Evolutionary conservation across 345 rosid species (phyloP).

Genomic region (Gossypium raimondii): DNA sequence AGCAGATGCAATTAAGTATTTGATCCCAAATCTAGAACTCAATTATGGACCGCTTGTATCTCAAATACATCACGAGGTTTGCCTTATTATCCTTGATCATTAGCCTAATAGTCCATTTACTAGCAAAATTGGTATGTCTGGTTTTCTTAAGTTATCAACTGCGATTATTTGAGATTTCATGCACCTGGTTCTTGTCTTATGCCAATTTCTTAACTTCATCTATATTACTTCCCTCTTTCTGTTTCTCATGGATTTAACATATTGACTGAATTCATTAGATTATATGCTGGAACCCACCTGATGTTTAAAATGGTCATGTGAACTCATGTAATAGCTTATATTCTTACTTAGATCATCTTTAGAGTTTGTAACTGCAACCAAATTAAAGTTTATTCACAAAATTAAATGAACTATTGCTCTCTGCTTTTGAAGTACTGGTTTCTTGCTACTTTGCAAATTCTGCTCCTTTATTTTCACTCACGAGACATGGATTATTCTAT

Average conservation of each 20-base stretch:
- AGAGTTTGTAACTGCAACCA: not conserved
- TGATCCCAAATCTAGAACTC: constrained; percentile 95
- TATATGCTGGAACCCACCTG: not conserved
- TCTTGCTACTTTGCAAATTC: not conserved
- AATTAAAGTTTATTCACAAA: constrained; percentile 1
- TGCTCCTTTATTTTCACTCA: not conserved
- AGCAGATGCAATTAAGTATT: constrained; percentile 87
- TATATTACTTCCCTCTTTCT: not conserved
- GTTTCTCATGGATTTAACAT: not conserved
- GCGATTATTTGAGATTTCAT: not conserved
- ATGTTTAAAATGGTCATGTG: not conserved
- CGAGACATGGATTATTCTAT: not conserved
- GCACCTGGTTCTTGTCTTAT: not conserved
- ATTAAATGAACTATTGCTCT: not conserved
- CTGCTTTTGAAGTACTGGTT: not conserved
- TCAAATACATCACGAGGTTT: constrained; percentile 84
- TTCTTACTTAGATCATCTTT: not conserved
- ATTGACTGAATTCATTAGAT: not conserved
- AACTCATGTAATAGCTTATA: not conserved
- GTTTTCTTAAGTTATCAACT: not conserved
- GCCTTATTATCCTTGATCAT: constrained; percentile 15
- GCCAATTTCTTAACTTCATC: not conserved
- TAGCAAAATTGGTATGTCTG: not conserved
- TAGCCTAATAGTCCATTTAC: not conserved
- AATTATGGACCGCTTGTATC: constrained; percentile 79